Evolutionary conservation across 768 basidiomycete species (phyloP).

Genomic region (Candolleomyces efflorescens): DNA sequence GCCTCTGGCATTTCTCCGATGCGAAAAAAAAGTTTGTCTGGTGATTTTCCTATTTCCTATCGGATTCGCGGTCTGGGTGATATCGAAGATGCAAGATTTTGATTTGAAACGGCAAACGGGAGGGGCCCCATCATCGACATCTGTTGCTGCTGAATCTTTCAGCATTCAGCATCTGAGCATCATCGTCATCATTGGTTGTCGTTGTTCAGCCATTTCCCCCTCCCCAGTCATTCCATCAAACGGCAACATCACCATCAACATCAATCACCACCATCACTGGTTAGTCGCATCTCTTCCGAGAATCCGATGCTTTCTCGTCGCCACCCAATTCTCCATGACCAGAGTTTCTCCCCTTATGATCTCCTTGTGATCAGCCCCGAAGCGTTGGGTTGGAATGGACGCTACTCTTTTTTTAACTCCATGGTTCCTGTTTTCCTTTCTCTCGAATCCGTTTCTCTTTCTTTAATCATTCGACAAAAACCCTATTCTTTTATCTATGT

Average conservation of each 20-base stretch:
- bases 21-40: neutral
- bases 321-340: no score
- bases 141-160: neutral
- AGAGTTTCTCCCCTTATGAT: no score
- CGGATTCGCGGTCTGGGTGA: no score
- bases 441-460: neutral
- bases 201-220: no score
- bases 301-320: no score
- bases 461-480: neutral
- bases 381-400: no score
- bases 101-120: constrained; percentile 1
- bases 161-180: neutral
- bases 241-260: neutral
- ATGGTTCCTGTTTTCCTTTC: neutral
- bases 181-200: neutral
- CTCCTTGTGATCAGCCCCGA: no score
- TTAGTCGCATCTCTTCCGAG: no score
- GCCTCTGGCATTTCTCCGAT: neutral
- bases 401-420: neutral
- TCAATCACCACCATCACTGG: neutral
- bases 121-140: neutral
- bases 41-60: neutral
- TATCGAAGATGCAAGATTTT: neutral
- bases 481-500: no score
- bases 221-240: neutral